Conservation (phyloP, 305 asterid genomes). For the Fraxinus sp. region DNA sequence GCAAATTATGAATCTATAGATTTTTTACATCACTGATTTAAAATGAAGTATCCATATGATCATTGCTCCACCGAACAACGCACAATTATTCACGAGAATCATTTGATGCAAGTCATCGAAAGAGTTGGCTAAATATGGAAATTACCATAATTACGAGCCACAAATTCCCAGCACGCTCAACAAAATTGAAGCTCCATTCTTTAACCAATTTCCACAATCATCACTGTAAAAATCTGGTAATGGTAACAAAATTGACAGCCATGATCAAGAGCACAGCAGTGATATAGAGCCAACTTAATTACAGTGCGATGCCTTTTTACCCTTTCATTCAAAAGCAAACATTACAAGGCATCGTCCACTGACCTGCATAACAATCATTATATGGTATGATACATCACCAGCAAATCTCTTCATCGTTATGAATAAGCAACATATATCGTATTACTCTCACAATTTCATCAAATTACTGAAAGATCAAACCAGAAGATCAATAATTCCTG, state of each 20-base stretch:
- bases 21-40: neutral
- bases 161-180: neutral
- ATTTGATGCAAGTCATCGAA: neutral
- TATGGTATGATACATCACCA: neutral
- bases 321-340: neutral
- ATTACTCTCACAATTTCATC: constrained; percentile 24
- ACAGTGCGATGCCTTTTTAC: neutral
- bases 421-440: neutral
- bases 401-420: neutral
- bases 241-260: neutral
- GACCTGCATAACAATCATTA: neutral
- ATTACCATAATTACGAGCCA: neutral
- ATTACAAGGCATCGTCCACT: neutral
- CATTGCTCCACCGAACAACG: neutral
- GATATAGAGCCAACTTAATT: neutral
- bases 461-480: constrained; percentile 31
- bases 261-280: neutral
- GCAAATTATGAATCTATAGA: neutral
- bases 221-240: neutral
- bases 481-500: constrained; percentile 24
- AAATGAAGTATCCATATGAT: neutral
- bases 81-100: neutral
- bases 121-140: neutral
- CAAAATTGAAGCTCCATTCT: neutral
- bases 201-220: neutral